Percentiles rank a stretch among this genome's conserved stretches.
Evolutionary conservation across 441 rosid genomes (phyloP).

Genomic region (Populus hybrid): DNA sequence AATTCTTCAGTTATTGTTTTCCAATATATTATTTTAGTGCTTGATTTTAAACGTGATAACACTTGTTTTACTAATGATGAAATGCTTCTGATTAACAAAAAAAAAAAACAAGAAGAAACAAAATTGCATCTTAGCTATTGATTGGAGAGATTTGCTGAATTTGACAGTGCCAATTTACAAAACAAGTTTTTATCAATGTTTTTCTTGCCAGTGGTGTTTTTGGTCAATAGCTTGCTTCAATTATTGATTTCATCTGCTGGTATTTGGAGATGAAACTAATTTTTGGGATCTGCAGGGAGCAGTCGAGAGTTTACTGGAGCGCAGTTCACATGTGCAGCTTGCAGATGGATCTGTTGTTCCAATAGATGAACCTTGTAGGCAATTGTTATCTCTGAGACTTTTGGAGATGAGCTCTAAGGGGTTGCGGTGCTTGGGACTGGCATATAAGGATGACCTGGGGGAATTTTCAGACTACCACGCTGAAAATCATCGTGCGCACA

Average conservation of each 20-base stretch:
- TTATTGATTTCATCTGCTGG: background rate
- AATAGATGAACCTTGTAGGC: constrained; percentile 66
- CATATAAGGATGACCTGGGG: constrained; percentile 73
- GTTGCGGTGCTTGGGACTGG: constrained; percentile 76
- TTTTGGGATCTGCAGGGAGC: constrained; percentile 58
- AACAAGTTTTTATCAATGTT: background rate
- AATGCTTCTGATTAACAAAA: background rate
- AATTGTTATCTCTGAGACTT: constrained; percentile 53
- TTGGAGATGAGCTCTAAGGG: constrained; percentile 83
- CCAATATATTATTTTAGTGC: background rate
- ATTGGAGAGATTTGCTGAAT: no score
- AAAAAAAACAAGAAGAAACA: background rate
- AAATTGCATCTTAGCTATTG: background rate
- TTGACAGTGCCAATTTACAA: background rate
- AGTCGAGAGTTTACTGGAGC: constrained; percentile 76
- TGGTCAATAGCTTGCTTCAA: background rate
- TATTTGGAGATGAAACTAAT: constrained; percentile 1
- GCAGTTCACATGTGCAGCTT: constrained; percentile 68
- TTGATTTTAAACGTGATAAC: background rate
- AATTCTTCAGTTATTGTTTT: background rate
- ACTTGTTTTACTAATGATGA: background rate
- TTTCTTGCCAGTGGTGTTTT: background rate
- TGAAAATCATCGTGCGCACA: constrained; percentile 75
- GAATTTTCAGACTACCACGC: constrained; percentile 71
- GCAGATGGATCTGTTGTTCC: constrained; percentile 76